Evolutionary conservation across 805 yeast species (phyloP), one percentile per base, ranked within the genome.

Genomic region (Cyberlindnera euphorbiiphila): DNA sequence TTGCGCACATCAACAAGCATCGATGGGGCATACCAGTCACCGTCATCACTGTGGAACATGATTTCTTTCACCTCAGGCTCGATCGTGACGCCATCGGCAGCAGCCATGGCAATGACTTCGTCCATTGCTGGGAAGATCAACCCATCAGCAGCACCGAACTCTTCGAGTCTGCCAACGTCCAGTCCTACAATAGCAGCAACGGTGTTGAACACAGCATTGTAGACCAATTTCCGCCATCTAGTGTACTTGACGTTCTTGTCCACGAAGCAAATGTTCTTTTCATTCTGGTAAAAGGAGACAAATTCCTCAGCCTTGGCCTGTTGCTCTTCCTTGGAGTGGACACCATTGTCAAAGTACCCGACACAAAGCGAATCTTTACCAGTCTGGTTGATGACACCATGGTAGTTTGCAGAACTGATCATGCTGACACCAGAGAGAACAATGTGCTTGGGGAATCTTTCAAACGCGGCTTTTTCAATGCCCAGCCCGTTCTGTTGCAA

Each of bases 1-100:
- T 81, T 78, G 34, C 73, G 62, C 15, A 71, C 69, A 53, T 83
- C 93, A 9, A 81, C 82, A 43, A 72, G 62, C 91, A 83, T 83
- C 4, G 88, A 81, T 3, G 91, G 91, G 35, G 70, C 68, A 55
- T 74, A 83, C 60, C 70, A 74, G 24, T 63, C 66, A 9, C 76
- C 76, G 40, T 70, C 82, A 51, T 80, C 84, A 15, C 76, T 66
- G 45, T 76, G 78, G 25, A 76, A 56, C 66, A 77, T 72, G 32
- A 52, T 43, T 19, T 73, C 65, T 42, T 74, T 74, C 15, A 69
- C 57, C n/a, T 61, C 72, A 17, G 58, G 68, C 1, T 77, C 76
- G 22, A 84, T 51, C 4, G 64, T 66, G 25, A 73, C 69, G 0
- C 85, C 85, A 41, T 81, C 89, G 9, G 85, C 75, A 35, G 71